These are phyloP conservation scores for Venturia carpophila DNA, from an alignment of 2,329 filamentous ascomycete genomes.

Conservation along the genomic window DNA sequence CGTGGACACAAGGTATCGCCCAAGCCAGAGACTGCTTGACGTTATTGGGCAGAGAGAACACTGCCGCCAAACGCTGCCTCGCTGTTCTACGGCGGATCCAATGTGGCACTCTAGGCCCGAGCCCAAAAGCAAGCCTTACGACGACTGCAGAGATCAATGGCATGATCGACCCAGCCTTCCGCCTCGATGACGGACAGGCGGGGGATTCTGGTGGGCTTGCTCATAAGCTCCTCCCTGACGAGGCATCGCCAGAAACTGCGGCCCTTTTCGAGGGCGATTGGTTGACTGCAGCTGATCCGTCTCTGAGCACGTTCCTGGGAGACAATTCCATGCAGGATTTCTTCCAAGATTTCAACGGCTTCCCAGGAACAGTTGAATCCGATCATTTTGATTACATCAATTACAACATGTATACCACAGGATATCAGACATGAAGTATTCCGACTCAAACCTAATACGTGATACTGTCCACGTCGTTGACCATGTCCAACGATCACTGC, in stretches of 20 bases:
- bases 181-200: background rate
- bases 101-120: background rate
- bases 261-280: constrained; percentile 6
- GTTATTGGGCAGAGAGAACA: constrained; percentile 5
- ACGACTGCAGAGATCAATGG: background rate
- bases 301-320: constrained; percentile 9
- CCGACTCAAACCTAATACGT: background rate
- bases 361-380: constrained; percentile 1
- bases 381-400: constrained; percentile 13
- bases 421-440: background rate
- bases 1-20: constrained; percentile 11
- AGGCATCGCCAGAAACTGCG: constrained; percentile 2
- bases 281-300: constrained; percentile 2
- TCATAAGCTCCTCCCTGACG: background rate
- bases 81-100: constrained; percentile 16
- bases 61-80: constrained; percentile 15
- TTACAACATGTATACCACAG: constrained; percentile 10
- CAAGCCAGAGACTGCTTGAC: constrained; percentile 14
- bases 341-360: constrained; percentile 13
- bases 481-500: background rate
- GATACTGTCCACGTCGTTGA: background rate
- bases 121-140: background rate
- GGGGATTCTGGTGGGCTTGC: background rate
- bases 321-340: constrained; percentile 7
- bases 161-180: constrained; percentile 1